Evolutionary conservation across 2,329 filamentous ascomycete genomes (phyloP).

Genomic region (Coniochaeta hoffmannii): DNA sequence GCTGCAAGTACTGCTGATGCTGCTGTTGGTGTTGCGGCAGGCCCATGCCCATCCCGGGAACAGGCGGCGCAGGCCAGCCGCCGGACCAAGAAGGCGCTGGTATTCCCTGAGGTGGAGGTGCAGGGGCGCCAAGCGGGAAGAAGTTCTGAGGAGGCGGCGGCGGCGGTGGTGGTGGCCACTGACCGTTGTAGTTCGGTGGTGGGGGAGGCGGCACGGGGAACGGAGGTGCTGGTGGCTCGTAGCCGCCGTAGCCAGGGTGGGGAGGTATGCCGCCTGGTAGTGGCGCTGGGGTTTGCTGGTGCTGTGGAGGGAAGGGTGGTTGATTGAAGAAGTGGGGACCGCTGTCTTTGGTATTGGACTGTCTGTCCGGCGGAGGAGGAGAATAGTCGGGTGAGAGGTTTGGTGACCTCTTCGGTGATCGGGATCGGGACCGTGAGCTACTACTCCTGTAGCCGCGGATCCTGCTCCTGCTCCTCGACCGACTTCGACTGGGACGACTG

Average conservation of each 20-base stretch:
- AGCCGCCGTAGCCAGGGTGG: conserved; percentile 12
- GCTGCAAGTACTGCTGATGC: not conserved
- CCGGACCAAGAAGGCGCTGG: not conserved
- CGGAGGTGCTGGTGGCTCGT: conserved; percentile 15
- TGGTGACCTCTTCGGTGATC: conserved; percentile 13
- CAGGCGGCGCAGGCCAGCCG: not conserved
- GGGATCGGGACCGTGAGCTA: conserved; percentile 15
- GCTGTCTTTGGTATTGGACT: not conserved
- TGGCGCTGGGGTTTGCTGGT: conserved; percentile 8
- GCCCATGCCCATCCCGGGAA: not conserved
- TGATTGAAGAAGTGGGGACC: not conserved
- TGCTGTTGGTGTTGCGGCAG: not conserved
- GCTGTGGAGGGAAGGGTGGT: not conserved
- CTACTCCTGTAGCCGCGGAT: conserved; percentile 19
- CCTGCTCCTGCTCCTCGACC: conserved; percentile 12
- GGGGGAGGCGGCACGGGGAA: conserved; percentile 27
- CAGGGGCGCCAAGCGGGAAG: conserved; percentile 1
- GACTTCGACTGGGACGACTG: conserved; percentile 23
- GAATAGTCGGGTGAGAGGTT: conserved; percentile 14
- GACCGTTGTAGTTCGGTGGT: conserved; percentile 29
- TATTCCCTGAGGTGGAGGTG: not conserved
- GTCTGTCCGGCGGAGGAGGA: conserved; percentile 6
- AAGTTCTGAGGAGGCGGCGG: conserved; percentile 18
- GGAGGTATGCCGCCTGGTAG: conserved; percentile 11
- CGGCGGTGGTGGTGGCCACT: conserved; percentile 33